These are phyloP conservation scores for Phallus indusiatus DNA, from an alignment of 768 basidiomycete species.

Conservation along the genomic window DNA sequence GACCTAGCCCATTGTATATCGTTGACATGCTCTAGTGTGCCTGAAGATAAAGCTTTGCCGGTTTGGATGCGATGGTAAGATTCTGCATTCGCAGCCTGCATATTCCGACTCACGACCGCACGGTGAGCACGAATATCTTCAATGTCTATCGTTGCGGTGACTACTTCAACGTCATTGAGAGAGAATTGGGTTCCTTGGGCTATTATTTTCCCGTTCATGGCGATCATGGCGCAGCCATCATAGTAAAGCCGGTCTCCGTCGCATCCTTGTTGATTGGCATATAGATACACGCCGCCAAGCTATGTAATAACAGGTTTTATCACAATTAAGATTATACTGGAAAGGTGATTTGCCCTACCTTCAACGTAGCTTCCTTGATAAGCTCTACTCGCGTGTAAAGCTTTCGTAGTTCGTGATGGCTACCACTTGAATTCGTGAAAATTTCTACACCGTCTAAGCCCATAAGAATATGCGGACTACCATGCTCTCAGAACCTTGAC, in stretches of 20 bases:
- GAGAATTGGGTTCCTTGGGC: slow-evolving; percentile 98
- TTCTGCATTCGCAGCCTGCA: slow-evolving; percentile 76
- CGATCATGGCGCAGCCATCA: slow-evolving; percentile 95
- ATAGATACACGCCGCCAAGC: slow-evolving; percentile 95
- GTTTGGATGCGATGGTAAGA: slow-evolving; percentile 78
- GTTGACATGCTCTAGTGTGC: slow-evolving; percentile 45
- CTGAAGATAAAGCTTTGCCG: slow-evolving; percentile 67
- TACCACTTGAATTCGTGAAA: slow-evolving; percentile 97
- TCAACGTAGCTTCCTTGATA: slow-evolving; percentile 93
- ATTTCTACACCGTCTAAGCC: slow-evolving; percentile 98
- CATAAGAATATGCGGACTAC: slow-evolving; percentile 94
- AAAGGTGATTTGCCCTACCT: slow-evolving; percentile 38
- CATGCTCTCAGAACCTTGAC: background rate
- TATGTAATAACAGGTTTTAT: slow-evolving; percentile 23
- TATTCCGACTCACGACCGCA: slow-evolving; percentile 70
- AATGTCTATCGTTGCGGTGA: slow-evolving; percentile 94
- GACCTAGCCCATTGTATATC: slow-evolving; percentile 43
- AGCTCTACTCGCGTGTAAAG: slow-evolving; percentile 84
- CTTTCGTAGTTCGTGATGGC: slow-evolving; percentile 98
- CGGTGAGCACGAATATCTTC: slow-evolving; percentile 91
- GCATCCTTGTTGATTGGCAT: slow-evolving; percentile 98
- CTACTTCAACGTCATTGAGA: slow-evolving; percentile 89
- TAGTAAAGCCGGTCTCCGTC: slow-evolving; percentile 98
- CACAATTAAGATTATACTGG: background rate
- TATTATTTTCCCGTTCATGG: slow-evolving; percentile 83